Evolutionary conservation across 345 rosid genomes (phyloP), one percentile per base, ranked within the genome.

Genomic region (Syzygium grande): DNA sequence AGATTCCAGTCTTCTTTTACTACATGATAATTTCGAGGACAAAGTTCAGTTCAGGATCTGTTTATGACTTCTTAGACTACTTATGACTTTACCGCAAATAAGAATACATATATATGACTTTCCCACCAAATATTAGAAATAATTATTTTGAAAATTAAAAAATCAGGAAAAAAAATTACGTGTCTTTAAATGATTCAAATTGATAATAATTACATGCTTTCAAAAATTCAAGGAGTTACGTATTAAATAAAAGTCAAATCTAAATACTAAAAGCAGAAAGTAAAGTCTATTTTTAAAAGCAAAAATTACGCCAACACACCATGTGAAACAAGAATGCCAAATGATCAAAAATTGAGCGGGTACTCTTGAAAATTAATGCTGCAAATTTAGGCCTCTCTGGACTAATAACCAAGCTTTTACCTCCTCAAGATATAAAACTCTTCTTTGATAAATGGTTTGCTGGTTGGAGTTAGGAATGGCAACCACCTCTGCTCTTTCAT

Each of bases 401-500:
- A n/a, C n/a, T n/a, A n/a, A n/a, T 61, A 61, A 61, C 30, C 5
- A 79, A 61, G 52, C 68, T 41, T 90, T 90, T 90, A 90, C 99
- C 98, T 95, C 94, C 30, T 97, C 97, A 91, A 97, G 94, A 91
- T 95, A 97, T 84, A 92, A 86, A 83, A 96, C 95, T 87, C 87
- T 93, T 87, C 91, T 90, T 92, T 95, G 96, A 90, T 91, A 95
- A 90, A 94, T 79, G n/a, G 93, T 91, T 90, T 90, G 92, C 88
- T 93, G 95, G 88, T 90, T 91, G 84, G 96, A 90, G 89, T 89
- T 93, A 88, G 98, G 96, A 88, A 97, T 95, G 88, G 93, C 98
- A 89, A 97, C 92, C 89, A 97, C 98, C 91, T 97, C 98, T 78
- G 96, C 98, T 85, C 98, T 93, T 90, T 97, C 98, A 90, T 91